These are phyloP conservation scores for Xylaria sp. DNA, from an alignment of 2,329 filamentous ascomycete species.

Conservation along the genomic window DNA sequence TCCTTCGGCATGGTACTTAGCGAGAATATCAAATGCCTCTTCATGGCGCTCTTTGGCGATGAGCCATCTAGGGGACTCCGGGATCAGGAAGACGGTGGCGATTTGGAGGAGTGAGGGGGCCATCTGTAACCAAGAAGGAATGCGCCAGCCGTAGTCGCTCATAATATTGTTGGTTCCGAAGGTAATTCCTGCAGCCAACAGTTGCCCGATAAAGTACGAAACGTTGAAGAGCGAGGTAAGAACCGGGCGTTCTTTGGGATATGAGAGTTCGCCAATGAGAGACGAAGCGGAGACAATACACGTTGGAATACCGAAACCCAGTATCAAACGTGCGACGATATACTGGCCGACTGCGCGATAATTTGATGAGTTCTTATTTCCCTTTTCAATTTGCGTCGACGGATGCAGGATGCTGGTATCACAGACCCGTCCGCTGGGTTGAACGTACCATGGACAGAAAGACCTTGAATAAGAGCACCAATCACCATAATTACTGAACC, in stretches of 20 bases:
- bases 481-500: slow-evolving; percentile 60
- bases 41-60: slow-evolving; percentile 56
- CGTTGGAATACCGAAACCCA: slow-evolving; percentile 65
- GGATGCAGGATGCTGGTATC: not conserved
- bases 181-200: slow-evolving; percentile 56
- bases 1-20: slow-evolving; percentile 53
- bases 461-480: slow-evolving; percentile 60
- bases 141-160: slow-evolving; percentile 50
- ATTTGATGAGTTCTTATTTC: not conserved
- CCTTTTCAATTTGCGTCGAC: not conserved
- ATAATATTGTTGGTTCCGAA: slow-evolving; percentile 52
- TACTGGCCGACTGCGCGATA: slow-evolving; percentile 54
- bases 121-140: slow-evolving; percentile 55
- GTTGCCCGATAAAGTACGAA: slow-evolving; percentile 60
- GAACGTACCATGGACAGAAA: slow-evolving; percentile 51
- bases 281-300: slow-evolving; percentile 64
- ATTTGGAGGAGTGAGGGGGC: slow-evolving; percentile 50
- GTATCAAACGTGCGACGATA: slow-evolving; percentile 62
- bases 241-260: slow-evolving; percentile 65
- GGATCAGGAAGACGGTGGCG: slow-evolving; percentile 53
- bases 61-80: slow-evolving; percentile 66
- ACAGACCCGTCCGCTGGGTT: not conserved
- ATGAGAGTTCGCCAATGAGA: slow-evolving; percentile 63
- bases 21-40: slow-evolving; percentile 56
- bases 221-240: slow-evolving; percentile 66